These are phyloP conservation scores for Solanum appendiculatum DNA, from an alignment of 257 asterid species.

Conservation along the genomic window DNA sequence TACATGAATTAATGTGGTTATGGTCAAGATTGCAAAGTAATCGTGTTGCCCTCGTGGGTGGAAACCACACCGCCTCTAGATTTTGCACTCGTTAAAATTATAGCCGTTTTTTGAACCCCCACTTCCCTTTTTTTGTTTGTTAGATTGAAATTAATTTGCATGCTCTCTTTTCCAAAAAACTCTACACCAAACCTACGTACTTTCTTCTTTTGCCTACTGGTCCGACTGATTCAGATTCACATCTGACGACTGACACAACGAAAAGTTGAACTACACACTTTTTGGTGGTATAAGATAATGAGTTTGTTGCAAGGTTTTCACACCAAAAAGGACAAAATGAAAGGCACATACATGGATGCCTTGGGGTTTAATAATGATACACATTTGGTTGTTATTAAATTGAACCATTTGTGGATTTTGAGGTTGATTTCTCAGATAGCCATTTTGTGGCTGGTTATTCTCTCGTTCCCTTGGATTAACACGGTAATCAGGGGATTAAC, in stretches of 20 bases:
- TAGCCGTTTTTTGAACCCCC: not conserved
- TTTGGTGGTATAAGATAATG: constrained; percentile 4
- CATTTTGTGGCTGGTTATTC: constrained; percentile 18
- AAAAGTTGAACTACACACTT: too few relatives aligned
- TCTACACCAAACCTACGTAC: not conserved
- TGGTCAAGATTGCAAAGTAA: constrained; percentile 8
- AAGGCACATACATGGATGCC: not conserved
- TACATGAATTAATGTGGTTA: constrained; percentile 10
- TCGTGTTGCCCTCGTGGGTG: constrained; percentile 39
- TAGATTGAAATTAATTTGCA: not conserved
- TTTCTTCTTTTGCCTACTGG: not conserved
- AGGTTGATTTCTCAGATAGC: constrained; percentile 7
- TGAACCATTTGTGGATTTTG: constrained; percentile 11
- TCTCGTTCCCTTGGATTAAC: constrained; percentile 18
- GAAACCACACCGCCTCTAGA: constrained; percentile 42
- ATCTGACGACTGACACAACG: not conserved
- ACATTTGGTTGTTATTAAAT: constrained; percentile 1
- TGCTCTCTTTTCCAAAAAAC: not conserved
- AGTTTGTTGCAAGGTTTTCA: not conserved
- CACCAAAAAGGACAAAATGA: not conserved
- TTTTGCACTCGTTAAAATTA: constrained; percentile 37
- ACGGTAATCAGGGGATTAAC: not conserved
- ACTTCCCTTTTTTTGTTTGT: not conserved
- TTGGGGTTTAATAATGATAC: not conserved
- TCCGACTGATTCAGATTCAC: not conserved